Evolutionary conservation across 192 early-diverging fungal genomes (phyloP), one percentile per base, ranked within the genome.

Genomic region (Coemansia sp.): DNA sequence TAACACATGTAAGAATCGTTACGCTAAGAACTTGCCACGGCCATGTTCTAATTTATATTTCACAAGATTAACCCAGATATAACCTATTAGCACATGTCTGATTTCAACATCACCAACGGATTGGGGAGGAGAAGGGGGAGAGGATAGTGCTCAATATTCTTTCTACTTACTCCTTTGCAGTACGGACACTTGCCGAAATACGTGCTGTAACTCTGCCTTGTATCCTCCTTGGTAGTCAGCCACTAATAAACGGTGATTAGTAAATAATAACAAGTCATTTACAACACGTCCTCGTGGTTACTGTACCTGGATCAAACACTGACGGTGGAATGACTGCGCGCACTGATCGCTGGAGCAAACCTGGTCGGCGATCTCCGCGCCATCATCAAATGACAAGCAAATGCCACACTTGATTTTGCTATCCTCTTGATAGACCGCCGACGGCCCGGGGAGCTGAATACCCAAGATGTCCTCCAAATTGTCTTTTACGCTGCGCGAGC

Each of bases 161-260:
- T 50, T 19, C 14, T 40, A 64, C 69, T 72, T 72, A 72, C 69
- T 33, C 71, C 70, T 41, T 57, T 70, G 53, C 79, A 82, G 44
- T 82, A 82, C 16, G 79, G 79, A 40, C 79, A 82, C 34, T 71
- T 70, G 31, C 79, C 79, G 59, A 82, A 82, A 31, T 74, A 75
- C 29, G 79, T 82, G 41, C 36, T 50, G 45, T 74, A 82, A 54
- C 79, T 82, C 41, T 77, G 79, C 3, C 79, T 64, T 33, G 79
- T 82, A 35, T 82, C 79, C 21, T 82, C 79, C 34, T 82, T 82
- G 19, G 79, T 64, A 14, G 68, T 65, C 27, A 82, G 68, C 79
- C 79, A 82, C 68, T 75, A 75, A 56, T 16, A 46, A 39, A 64
- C 41, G 10, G 4, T 27, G 3, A 65, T 35, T 33, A 36, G 45